phyloP scores from a whole-genome alignment of 208 protist species.

The Trypanosoma grayi region DNA sequence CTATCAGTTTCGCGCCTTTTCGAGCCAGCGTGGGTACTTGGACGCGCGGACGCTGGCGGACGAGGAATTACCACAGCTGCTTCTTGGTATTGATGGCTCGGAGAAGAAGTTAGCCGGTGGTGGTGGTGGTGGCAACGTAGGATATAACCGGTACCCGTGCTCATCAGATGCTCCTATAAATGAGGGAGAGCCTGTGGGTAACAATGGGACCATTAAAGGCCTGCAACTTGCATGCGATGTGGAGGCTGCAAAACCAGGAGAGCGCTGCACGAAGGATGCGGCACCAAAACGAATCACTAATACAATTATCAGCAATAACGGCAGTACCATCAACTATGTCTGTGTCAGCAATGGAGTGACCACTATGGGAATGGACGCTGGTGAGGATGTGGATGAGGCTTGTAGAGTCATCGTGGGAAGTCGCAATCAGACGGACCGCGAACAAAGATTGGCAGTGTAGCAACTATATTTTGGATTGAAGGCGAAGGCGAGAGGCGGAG shows the following conservation, averaged over 20 bases:
- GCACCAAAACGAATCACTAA: not conserved
- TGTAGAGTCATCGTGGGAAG: not conserved
- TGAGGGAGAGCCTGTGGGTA: not conserved
- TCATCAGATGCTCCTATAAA: too few relatives aligned
- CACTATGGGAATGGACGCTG: not conserved
- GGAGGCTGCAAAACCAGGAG: not conserved
- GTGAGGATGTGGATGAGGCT: not conserved
- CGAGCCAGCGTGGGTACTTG: not conserved
- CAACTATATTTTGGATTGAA: not conserved
- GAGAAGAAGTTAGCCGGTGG: not conserved
- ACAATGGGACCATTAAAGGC: not conserved
- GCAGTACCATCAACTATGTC: not conserved
- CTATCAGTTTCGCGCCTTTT: not conserved
- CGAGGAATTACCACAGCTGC: too few relatives aligned
- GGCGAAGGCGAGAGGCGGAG: too few relatives aligned
- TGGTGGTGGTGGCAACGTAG: not conserved
- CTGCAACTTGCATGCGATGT: not conserved
- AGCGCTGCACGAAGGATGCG: not conserved
- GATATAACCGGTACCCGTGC: too few relatives aligned
- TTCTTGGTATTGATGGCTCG: not conserved
- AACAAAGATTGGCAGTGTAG: not conserved
- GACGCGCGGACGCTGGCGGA: not conserved
- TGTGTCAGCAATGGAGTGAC: not conserved
- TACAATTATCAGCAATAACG: conserved; percentile 3
- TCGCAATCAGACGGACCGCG: not conserved